These are phyloP conservation scores for Pilatotrama ljubarskyi DNA, from an alignment of 768 basidiomycete species.

Conservation along the genomic window DNA sequence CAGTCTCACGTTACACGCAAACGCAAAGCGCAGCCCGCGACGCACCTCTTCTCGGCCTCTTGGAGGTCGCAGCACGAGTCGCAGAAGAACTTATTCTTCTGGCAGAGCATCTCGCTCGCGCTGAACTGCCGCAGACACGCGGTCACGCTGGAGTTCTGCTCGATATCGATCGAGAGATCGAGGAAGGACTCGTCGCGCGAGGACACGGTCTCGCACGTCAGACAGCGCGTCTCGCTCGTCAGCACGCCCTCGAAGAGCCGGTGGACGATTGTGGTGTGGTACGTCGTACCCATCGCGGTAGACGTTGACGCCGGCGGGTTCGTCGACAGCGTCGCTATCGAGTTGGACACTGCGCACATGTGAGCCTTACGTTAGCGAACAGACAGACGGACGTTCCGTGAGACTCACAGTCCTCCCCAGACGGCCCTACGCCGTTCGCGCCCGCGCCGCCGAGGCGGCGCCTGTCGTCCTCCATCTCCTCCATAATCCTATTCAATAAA, in stretches of 20 bases:
- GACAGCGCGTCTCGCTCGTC: conserved; percentile 96
- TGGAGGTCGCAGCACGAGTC: conserved; percentile 96
- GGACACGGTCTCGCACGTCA: conserved; percentile 93
- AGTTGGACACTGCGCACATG: conserved; percentile 55
- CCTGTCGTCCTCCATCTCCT: conserved; percentile 82
- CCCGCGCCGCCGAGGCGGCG: conserved; percentile 10
- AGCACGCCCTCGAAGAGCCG: conserved; percentile 89
- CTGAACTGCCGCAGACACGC: conserved; percentile 96
- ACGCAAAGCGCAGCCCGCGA: conserved; percentile 1
- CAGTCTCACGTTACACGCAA: neutral
- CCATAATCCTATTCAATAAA: conserved; percentile 88
- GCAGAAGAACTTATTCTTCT: conserved; percentile 98
- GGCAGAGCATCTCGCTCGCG: conserved; percentile 97
- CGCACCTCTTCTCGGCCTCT: conserved; percentile 95
- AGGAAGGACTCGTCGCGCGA: conserved; percentile 96
- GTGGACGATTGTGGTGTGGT: conserved; percentile 75
- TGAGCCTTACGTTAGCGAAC: neutral
- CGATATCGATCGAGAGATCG: conserved; percentile 98
- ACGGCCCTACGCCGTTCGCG: conserved; percentile 6
- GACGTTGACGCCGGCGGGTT: conserved; percentile 47
- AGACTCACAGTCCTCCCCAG: conserved; percentile 66
- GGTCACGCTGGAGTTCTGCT: conserved; percentile 95
- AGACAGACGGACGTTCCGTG: neutral
- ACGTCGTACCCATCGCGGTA: conserved; percentile 30
- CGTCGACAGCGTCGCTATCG: conserved; percentile 54